A percentile compares a stretch with the other conserved stretches of the same genome.
Conservation (phyloP, 176 grass and related monocot species). For the Chloris gayana region DNA sequence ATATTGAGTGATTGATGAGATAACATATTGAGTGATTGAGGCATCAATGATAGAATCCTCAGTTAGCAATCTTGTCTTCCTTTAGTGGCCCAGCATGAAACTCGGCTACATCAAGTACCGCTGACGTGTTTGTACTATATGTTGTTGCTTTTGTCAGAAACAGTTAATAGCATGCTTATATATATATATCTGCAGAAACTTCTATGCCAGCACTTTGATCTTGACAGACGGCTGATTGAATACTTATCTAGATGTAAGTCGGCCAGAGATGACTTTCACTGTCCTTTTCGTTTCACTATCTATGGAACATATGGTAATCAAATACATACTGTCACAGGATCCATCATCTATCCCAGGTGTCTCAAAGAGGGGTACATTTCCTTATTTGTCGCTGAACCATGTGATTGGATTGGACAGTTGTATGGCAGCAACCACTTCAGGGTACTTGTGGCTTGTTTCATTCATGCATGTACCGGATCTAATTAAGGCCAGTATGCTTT, state of each 20-base stretch:
- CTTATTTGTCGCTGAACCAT: slow-evolving; percentile 24
- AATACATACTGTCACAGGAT: slow-evolving; percentile 44
- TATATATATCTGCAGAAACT: slow-evolving; percentile 76
- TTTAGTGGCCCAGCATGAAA: slow-evolving; percentile 39
- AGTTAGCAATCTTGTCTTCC: slow-evolving; percentile 26
- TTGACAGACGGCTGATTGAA: slow-evolving; percentile 86
- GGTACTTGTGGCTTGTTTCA: slow-evolving; percentile 45
- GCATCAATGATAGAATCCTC: slow-evolving; percentile 28
- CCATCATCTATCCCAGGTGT: slow-evolving; percentile 39
- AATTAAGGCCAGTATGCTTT: slow-evolving; percentile 42
- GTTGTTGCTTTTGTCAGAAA: slow-evolving; percentile 36
- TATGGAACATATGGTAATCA: slow-evolving; percentile 37
- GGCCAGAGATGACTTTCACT: slow-evolving; percentile 38
- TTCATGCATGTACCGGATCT: slow-evolving; percentile 31
- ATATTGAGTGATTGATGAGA: not conserved
- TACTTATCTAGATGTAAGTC: slow-evolving; percentile 70
- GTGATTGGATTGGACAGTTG: slow-evolving; percentile 34
- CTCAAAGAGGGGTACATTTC: slow-evolving; percentile 31
- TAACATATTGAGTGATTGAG: slow-evolving; percentile 3
- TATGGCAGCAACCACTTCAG: slow-evolving; percentile 37
- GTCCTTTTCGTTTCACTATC: slow-evolving; percentile 49
- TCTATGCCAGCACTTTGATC: slow-evolving; percentile 91
- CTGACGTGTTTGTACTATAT: slow-evolving; percentile 35
- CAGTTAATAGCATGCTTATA: slow-evolving; percentile 15
- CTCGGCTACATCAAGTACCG: slow-evolving; percentile 9